Percentiles rank a stretch among this genome's conserved stretches.
Conservation (phyloP, 192 early-diverging fungal genomes). For the Podila clonocystis region DNA sequence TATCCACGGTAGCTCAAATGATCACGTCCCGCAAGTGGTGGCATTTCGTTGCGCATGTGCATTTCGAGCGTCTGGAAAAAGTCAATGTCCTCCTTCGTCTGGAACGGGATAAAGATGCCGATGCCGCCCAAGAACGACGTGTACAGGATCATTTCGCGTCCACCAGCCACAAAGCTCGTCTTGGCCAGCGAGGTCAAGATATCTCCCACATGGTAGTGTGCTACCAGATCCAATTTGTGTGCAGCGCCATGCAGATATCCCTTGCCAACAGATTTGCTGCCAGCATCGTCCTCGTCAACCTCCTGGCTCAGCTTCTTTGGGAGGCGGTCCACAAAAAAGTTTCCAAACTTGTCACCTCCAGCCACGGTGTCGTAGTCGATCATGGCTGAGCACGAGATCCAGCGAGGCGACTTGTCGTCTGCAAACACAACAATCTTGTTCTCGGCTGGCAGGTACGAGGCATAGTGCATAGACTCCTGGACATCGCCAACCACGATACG, state of each 20-base stretch:
- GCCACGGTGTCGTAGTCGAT: slow-evolving; percentile 94
- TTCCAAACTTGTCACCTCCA: slow-evolving; percentile 98
- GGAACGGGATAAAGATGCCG: slow-evolving; percentile 87
- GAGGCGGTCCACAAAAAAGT: slow-evolving; percentile 83
- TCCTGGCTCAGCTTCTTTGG: slow-evolving; percentile 70
- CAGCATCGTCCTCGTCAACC: slow-evolving; percentile 90
- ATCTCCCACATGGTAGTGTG: slow-evolving; percentile 90
- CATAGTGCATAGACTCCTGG: slow-evolving; percentile 89
- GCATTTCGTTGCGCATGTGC: slow-evolving; percentile 80
- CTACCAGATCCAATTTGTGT: slow-evolving; percentile 80
- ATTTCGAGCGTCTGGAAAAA: slow-evolving; percentile 94
- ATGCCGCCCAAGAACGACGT: slow-evolving; percentile 88
- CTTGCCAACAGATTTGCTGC: slow-evolving; percentile 84
- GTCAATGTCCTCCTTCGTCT: slow-evolving; percentile 89
- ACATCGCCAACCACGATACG: slow-evolving; percentile 89
- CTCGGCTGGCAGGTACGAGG: slow-evolving; percentile 72
- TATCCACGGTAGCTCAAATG: slow-evolving; percentile 87
- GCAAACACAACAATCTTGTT: slow-evolving; percentile 92
- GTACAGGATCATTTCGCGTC: slow-evolving; percentile 89
- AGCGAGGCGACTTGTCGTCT: slow-evolving; percentile 91
- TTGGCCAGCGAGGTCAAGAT: slow-evolving; percentile 83
- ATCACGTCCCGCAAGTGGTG: slow-evolving; percentile 86
- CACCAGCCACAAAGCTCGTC: slow-evolving; percentile 83
- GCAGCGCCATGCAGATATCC: slow-evolving; percentile 86
- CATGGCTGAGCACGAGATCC: slow-evolving; percentile 82